phyloP scores from a whole-genome alignment of 768 basidiomycete species.

The Suillus spraguei region DNA sequence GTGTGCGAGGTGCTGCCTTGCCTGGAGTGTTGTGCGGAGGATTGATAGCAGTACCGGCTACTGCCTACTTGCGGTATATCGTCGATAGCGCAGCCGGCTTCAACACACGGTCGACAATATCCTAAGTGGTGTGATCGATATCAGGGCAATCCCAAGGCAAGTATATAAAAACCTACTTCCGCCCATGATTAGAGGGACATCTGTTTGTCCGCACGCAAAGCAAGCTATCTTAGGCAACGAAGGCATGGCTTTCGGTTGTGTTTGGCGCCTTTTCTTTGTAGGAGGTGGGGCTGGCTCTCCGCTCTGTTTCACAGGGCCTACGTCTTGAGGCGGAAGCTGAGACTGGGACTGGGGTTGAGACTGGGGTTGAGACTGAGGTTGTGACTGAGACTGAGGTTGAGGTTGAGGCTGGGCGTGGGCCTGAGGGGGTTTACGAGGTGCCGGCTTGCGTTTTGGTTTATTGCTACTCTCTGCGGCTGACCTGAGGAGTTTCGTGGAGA shows the following conservation, averaged over 20 bases:
- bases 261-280: slow-evolving; percentile 44
- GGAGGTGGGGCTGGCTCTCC: slow-evolving; percentile 21
- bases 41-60: slow-evolving; percentile 6
- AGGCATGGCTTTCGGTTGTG: slow-evolving; percentile 34
- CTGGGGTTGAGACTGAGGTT: not conserved
- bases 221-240: slow-evolving; percentile 55
- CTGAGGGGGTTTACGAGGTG: slow-evolving; percentile 32
- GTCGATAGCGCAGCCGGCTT: slow-evolving; percentile 46
- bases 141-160: not conserved
- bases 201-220: slow-evolving; percentile 60
- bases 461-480: slow-evolving; percentile 42
- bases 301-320: slow-evolving; percentile 17
- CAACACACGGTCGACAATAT: slow-evolving; percentile 70
- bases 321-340: not conserved
- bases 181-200: slow-evolving; percentile 76
- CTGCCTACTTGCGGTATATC: slow-evolving; percentile 29
- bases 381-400: not conserved
- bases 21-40: not conserved
- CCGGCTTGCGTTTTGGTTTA: slow-evolving; percentile 38
- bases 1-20: not conserved
- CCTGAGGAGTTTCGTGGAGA: slow-evolving; percentile 60
- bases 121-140: slow-evolving; percentile 38
- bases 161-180: slow-evolving; percentile 54
- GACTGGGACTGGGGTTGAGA: not conserved
- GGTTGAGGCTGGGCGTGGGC: not conserved